phyloP scores from a whole-genome alignment of 805 yeast genomes.

The Candida nitratophila region DNA sequence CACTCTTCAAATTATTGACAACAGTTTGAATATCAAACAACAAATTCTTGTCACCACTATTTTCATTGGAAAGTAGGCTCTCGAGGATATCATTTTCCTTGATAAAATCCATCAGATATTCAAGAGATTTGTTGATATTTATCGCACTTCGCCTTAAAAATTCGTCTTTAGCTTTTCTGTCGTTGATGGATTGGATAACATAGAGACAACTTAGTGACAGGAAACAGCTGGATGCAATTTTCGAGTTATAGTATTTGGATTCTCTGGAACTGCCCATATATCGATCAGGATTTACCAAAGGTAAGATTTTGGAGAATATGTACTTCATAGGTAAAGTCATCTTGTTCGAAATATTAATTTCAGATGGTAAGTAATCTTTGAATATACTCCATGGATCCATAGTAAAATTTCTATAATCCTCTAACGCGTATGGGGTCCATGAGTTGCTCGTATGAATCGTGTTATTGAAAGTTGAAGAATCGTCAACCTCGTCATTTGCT shows the following conservation, averaged over 20 bases:
- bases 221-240: slow-evolving; percentile 42
- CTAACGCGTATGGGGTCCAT: background rate
- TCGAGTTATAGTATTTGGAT: slow-evolving; percentile 39
- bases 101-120: slow-evolving; percentile 33
- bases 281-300: slow-evolving; percentile 31
- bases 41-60: slow-evolving; percentile 3
- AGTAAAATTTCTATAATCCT: background rate
- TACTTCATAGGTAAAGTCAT: slow-evolving; percentile 6
- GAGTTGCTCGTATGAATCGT: background rate
- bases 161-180: slow-evolving; percentile 33
- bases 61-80: slow-evolving; percentile 4
- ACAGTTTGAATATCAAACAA: slow-evolving; percentile 3
- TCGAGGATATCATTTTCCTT: slow-evolving; percentile 14
- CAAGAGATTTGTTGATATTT: slow-evolving; percentile 41
- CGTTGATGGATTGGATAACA: slow-evolving; percentile 24
- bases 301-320: slow-evolving; percentile 36
- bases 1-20: background rate
- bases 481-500: background rate
- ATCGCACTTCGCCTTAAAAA: slow-evolving; percentile 37
- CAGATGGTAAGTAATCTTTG: slow-evolving; percentile 4
- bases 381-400: slow-evolving; percentile 4
- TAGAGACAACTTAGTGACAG: slow-evolving; percentile 44
- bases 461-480: background rate
- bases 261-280: slow-evolving; percentile 34
- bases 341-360: slow-evolving; percentile 1